Evolutionary conservation across 1,284 basidiomycete species (phyloP), one percentile per base, ranked within the genome.

Genomic region (Cryptococcus depauperatus): DNA sequence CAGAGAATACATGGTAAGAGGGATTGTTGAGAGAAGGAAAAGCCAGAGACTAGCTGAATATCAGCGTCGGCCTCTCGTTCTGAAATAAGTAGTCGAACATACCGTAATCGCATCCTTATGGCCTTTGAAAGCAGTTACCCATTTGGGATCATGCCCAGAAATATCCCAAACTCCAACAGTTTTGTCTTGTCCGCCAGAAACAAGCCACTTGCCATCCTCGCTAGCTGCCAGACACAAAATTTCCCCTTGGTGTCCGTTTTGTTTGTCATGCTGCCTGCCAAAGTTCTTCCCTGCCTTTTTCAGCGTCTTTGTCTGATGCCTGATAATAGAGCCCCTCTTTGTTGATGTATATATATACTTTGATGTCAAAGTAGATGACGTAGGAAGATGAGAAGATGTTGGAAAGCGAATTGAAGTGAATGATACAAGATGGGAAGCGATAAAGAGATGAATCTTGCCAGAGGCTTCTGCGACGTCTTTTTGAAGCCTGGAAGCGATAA

Each of bases 61-160:
- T n/a, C n/a, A n/a, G n/a, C n/a, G n/a, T n/a, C n/a, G n/a, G n/a
- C n/a, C n/a, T n/a, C n/a, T n/a, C n/a, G n/a, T n/a, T n/a, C n/a
- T n/a, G n/a, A n/a, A n/a, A n/a, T n/a, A n/a, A n/a, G 5, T 44
- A 41, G 30, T 14, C 22, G 14, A 22, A 77, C 84, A 57, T 55
- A 91, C 89, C 9, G 85, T 84, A 52, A 96, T 80, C 6, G 78
- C 75, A 66, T 93, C 90, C 56, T 85, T 86, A 66, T 93, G 91
- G 2, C 86, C 89, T 10, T 75, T 72, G 56, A 97, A 83, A 0
- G 80, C 79, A 55, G 82, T 81, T 27, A 87, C 69, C 83, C 88
- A 95, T 54, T 59, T 78, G 68, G 50, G 76, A 71, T 62, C 77
- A 74, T 72, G 62, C 0, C 62, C 66, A 3, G 81, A 77, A 0